Evolutionary conservation across 352 stramenopile genomes (phyloP).

Genomic region (Elongisporangium anandrum): DNA sequence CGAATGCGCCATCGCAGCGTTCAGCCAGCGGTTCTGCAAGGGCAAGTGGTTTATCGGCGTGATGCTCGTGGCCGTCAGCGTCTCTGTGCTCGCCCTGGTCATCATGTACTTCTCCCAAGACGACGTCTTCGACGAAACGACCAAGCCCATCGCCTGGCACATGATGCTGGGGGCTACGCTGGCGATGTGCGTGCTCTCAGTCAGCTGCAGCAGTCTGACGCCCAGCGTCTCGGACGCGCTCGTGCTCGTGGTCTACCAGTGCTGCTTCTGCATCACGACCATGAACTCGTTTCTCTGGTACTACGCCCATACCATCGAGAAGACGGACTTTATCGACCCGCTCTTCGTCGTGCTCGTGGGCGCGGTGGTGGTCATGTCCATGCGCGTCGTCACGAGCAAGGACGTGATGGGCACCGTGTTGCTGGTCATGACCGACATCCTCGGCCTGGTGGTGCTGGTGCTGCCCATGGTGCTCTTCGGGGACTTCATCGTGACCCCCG

Average conservation of each 20-base stretch:
- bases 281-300: constrained; percentile 52
- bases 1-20: constrained; percentile 17
- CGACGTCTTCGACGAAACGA: constrained; percentile 17
- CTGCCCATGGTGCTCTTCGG: constrained; percentile 36
- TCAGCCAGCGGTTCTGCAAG: constrained; percentile 22
- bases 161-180: constrained; percentile 32
- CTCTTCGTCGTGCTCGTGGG: constrained; percentile 43
- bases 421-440: constrained; percentile 30
- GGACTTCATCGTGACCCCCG: constrained; percentile 34
- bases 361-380: constrained; percentile 30
- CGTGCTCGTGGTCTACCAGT: constrained; percentile 37
- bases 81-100: constrained; percentile 10
- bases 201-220: constrained; percentile 31
- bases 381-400: constrained; percentile 47
- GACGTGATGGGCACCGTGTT: constrained; percentile 42
- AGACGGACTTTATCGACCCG: constrained; percentile 31
- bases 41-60: constrained; percentile 23
- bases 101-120: constrained; percentile 21
- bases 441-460: constrained; percentile 33
- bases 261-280: constrained; percentile 36
- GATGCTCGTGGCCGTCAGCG: constrained; percentile 17
- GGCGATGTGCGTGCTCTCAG: constrained; percentile 21
- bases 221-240: constrained; percentile 28
- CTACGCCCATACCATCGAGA: constrained; percentile 21
- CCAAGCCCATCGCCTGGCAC: constrained; percentile 15